Evolutionary conservation across 352 stramenopile genomes (phyloP), one percentile per base, ranked within the genome.

Genomic region (Aphanomyces stellatus): DNA sequence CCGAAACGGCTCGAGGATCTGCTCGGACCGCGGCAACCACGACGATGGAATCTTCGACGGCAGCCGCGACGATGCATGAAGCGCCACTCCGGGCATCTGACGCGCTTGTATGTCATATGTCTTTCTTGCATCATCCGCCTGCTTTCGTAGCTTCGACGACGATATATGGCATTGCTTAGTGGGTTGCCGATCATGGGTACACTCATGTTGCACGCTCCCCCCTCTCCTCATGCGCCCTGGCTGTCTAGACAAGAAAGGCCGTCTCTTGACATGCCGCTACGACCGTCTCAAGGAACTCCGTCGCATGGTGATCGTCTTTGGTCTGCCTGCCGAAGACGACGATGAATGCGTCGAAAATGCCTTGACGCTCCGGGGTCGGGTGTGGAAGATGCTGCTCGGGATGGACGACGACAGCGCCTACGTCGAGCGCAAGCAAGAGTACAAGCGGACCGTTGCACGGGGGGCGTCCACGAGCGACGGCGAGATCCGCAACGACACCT

Each of bases 401-500:
- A 87, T 95, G 10, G 74, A 90, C 37, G 71, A 71, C 17, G 76
- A 86, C 43, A 78, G 81, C 17, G 75, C 87, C 40, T 37, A 15
- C 22, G 27, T 35, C 22, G 69, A 74, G 24, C 43, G 49, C 41
- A 78, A 74, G 34, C 74, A 69, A 22, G 74, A 80, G 51, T 97
- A 97, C 71, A 49, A 72, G 11, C 65, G 80, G 17, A 74, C 97
- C 11, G 82, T 93, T 25, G 75, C 69, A 5, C 74, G 81, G 25
- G 90, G 90, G 11, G 84, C 90, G 7, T 95, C 85, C 3, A 72
- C 80, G 24, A 91, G 85, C 48, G 88, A 96, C 59, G 78, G 67
- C 22, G 88, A 97, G 43, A 97, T 97, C 61, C 79, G 87, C 22
- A 96, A 97, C 67, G 90, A 97, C 69, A 97, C 89, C 17, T 97